These are phyloP conservation scores for Monosporozyma siamensis DNA, from an alignment of 805 yeast genomes.

Conservation along the genomic window DNA sequence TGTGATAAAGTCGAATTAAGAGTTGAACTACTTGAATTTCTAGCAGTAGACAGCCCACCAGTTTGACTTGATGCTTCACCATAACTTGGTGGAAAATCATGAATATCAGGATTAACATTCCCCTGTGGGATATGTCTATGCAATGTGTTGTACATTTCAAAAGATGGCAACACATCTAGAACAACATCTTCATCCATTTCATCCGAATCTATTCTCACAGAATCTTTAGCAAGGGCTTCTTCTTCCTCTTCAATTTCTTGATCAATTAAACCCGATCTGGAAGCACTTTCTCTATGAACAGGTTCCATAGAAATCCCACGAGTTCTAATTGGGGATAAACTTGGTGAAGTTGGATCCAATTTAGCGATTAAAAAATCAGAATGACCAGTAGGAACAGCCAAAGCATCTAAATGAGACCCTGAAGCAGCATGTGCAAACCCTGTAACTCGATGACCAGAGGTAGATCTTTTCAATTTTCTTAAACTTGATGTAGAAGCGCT, in stretches of 20 bases:
- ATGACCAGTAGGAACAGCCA: constrained; percentile 7
- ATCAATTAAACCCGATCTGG: not conserved
- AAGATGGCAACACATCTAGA: constrained; percentile 53
- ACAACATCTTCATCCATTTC: constrained; percentile 13
- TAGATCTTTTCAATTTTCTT: constrained; percentile 3
- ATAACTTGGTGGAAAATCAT: constrained; percentile 29
- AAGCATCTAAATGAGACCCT: constrained; percentile 2
- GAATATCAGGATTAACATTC: constrained; percentile 26
- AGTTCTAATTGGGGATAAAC: constrained; percentile 3
- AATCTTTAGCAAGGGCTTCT: not conserved
- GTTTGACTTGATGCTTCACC: constrained; percentile 4
- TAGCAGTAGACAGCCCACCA: not conserved
- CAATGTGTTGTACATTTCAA: constrained; percentile 52
- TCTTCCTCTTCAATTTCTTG: constrained; percentile 1
- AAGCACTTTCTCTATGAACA: not conserved
- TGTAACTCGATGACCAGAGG: too few relatives aligned
- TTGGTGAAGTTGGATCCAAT: not conserved
- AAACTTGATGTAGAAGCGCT: constrained; percentile 22
- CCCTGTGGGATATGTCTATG: constrained; percentile 36
- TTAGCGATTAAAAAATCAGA: not conserved
- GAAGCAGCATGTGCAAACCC: not conserved
- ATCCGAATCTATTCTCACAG: not conserved
- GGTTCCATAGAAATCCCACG: not conserved
- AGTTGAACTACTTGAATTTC: not conserved
- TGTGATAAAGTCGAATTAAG: too few relatives aligned